Percentiles rank a stretch among this genome's conserved stretches.
phyloP scores from a whole-genome alignment of 768 basidiomycete genomes.

The Psilocybe cyanescens region DNA sequence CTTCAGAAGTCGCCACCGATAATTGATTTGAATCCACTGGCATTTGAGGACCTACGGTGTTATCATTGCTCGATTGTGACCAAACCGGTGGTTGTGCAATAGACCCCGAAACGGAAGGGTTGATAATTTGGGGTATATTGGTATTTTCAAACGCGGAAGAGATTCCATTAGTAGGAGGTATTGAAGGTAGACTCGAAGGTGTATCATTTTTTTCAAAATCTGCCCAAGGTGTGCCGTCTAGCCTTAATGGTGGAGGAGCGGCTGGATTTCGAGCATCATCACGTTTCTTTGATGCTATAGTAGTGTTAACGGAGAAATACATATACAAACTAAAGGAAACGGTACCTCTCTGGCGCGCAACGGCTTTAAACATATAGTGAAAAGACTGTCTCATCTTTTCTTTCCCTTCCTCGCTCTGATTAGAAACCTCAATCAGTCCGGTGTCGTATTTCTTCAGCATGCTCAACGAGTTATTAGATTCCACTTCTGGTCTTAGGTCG shows the following conservation, averaged over 20 bases:
- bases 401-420: conserved; percentile 56
- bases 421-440: conserved; percentile 78
- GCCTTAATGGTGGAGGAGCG: conserved; percentile 61
- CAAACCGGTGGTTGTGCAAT: conserved; percentile 47
- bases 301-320: background rate
- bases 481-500: conserved; percentile 64
- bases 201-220: conserved; percentile 45
- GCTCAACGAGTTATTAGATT: conserved; percentile 53
- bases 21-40: conserved; percentile 25
- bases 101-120: background rate
- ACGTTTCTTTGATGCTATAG: conserved; percentile 31
- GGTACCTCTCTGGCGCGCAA: conserved; percentile 55
- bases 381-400: conserved; percentile 77
- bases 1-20: conserved; percentile 4
- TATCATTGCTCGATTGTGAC: conserved; percentile 59
- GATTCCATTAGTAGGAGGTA: conserved; percentile 4
- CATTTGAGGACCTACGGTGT: conserved; percentile 43
- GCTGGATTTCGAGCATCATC: conserved; percentile 70
- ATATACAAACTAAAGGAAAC: background rate
- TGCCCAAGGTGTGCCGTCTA: conserved; percentile 58
- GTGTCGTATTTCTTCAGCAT: conserved; percentile 67
- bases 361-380: conserved; percentile 71
- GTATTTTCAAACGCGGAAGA: background rate
- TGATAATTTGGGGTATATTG: conserved; percentile 8
- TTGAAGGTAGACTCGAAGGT: conserved; percentile 50